phyloP scores from a whole-genome alignment of 1,284 basidiomycete genomes.

The Naganishia cerealis region DNA sequence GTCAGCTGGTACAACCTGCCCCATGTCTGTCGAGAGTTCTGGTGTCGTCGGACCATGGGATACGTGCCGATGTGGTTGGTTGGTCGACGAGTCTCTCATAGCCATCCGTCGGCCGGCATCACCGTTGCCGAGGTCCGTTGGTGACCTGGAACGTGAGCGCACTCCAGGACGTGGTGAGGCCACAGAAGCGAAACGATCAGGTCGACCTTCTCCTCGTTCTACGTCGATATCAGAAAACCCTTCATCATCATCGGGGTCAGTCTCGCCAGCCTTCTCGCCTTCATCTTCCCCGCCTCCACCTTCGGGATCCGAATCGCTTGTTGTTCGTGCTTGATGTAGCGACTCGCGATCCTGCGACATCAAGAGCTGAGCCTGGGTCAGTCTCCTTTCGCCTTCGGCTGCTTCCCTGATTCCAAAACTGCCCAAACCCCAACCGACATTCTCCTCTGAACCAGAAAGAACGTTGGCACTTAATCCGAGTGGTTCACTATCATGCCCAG shows the following conservation, averaged over 20 bases:
- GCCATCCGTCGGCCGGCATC: not conserved
- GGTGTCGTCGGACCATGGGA: not conserved
- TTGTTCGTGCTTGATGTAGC: not conserved
- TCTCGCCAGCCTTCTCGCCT: not conserved
- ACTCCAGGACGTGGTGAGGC: not conserved
- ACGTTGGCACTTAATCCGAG: slow-evolving; percentile 21
- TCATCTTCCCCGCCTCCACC: slow-evolving; percentile 12
- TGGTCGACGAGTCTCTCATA: not conserved
- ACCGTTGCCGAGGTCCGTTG: slow-evolving; percentile 2
- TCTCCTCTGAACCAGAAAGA: slow-evolving; percentile 52
- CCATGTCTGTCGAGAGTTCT: not conserved
- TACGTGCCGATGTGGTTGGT: not conserved
- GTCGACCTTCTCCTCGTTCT: slow-evolving; percentile 16
- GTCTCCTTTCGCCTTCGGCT: slow-evolving; percentile 48
- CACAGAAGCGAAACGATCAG: not conserved
- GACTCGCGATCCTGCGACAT: slow-evolving; percentile 32
- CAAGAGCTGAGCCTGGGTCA: slow-evolving; percentile 46
- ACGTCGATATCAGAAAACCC: slow-evolving; percentile 22
- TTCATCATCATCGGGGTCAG: slow-evolving; percentile 15
- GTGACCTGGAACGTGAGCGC: slow-evolving; percentile 17
- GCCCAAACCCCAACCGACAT: slow-evolving; percentile 65
- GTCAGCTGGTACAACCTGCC: not conserved
- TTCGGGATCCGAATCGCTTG: slow-evolving; percentile 25
- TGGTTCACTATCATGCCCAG: slow-evolving; percentile 1
- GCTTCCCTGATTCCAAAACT: slow-evolving; percentile 64